phyloP scores from a whole-genome alignment of 108 stramenopile genomes.

The Asterionellopsis glacialis region DNA sequence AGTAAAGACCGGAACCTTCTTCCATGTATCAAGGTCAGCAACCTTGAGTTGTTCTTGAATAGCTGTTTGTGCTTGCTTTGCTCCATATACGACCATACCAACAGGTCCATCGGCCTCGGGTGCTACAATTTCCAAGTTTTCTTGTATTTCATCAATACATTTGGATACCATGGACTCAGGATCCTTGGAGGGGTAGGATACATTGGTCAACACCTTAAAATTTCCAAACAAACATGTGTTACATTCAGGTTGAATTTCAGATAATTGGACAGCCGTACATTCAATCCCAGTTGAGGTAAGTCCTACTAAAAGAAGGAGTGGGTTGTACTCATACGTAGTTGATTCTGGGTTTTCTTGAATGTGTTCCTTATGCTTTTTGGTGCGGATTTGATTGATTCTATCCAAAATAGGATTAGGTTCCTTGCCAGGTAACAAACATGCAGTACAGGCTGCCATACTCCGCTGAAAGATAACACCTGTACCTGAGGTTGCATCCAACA shows the following conservation, averaged over 20 bases:
- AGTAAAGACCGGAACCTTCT: slow-evolving; percentile 45
- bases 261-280: slow-evolving; percentile 46
- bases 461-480: slow-evolving; percentile 62
- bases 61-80: slow-evolving; percentile 40
- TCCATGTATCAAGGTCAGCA: slow-evolving; percentile 39
- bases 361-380: slow-evolving; percentile 23
- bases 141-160: slow-evolving; percentile 49
- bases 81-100: slow-evolving; percentile 65
- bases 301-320: slow-evolving; percentile 36
- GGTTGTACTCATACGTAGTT: slow-evolving; percentile 22
- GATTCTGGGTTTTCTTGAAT: slow-evolving; percentile 31
- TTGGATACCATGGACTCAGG: slow-evolving; percentile 42
- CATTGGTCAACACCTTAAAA: slow-evolving; percentile 46
- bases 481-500: slow-evolving; percentile 54
- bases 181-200: slow-evolving; percentile 40
- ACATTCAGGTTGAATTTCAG: slow-evolving; percentile 15
- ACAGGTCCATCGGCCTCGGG: slow-evolving; percentile 69
- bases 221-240: slow-evolving; percentile 33
- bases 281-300: slow-evolving; percentile 39
- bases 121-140: slow-evolving; percentile 43
- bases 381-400: slow-evolving; percentile 15
- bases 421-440: slow-evolving; percentile 40
- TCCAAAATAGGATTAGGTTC: slow-evolving; percentile 19
- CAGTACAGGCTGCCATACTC: slow-evolving; percentile 55
- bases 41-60: slow-evolving; percentile 41